Evolutionary conservation across 2,329 filamentous ascomycete genomes (phyloP), one percentile per base, ranked within the genome.

Genomic region (Xylogone sp.): DNA sequence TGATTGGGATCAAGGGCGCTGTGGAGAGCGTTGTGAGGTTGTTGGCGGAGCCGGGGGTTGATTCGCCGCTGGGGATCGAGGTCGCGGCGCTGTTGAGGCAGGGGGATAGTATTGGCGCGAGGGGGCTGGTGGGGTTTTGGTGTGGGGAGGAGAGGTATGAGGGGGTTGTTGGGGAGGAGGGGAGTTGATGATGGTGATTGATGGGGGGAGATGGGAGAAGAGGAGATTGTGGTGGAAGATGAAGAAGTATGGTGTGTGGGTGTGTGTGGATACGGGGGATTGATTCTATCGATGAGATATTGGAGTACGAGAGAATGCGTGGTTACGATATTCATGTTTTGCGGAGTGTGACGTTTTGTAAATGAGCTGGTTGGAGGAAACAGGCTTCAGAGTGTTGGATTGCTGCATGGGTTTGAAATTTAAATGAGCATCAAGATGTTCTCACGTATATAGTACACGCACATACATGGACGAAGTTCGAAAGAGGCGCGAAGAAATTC

Each of bases 21-120:
- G 73, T 93, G 63, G 85, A 87, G 61, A 83, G 83, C 45, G 79
- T 93, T 57, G 81, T 87, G 59, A 79, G 88, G 73, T 75, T 94
- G 61, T 74, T 90, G 52, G 76, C 72, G 21, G 82, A 77, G 56
- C 86, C 87, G 1, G 88, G 85, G 67, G 78, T 83, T 45, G 87
- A 93, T 63, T 86, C 80, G 59, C 89, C 89, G 60, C 74, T 94
- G 55, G 92, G 92, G 68, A 79, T 94, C 21, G 89, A 94, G 68
- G 77, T 90, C 27, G 89, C 88, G 50, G 83, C 83, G 58, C 70
- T 94, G 62, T 64, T 90, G 56, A 74, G 87, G 56, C 34, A 50
- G 27, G 88, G 87, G 3, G 89, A 93, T 69, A 68, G 70, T 20
- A 65, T 90, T 13, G 89, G 82, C 0, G 85, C 88, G 16, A 75